Evolutionary conservation across 1,284 basidiomycete species (phyloP).

Genomic region (Phellinidium pouzarii): DNA sequence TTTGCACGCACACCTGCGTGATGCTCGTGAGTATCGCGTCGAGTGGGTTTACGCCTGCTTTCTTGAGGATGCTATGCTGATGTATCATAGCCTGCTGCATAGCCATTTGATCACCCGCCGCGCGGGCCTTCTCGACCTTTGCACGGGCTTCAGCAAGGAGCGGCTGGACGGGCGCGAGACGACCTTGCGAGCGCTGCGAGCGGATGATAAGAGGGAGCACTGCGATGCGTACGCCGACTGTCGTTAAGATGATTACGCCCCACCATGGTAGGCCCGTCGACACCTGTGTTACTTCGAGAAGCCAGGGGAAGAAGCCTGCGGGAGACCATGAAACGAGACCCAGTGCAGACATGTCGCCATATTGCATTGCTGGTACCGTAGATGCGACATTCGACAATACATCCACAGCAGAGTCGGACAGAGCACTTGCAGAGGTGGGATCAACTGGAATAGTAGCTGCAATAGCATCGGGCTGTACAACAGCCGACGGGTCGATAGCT

Average conservation of each 20-base stretch:
- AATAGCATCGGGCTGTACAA: background rate
- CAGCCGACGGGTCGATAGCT: background rate
- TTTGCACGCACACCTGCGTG: slow-evolving; percentile 72
- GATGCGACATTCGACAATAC: background rate
- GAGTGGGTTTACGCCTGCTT: slow-evolving; percentile 63
- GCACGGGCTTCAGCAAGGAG: slow-evolving; percentile 52
- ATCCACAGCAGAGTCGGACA: background rate
- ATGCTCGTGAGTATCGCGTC: slow-evolving; percentile 56
- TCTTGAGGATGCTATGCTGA: slow-evolving; percentile 58
- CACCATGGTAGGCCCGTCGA: slow-evolving; percentile 80
- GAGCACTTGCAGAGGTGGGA: background rate
- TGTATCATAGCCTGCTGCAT: slow-evolving; percentile 50
- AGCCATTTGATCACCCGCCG: slow-evolving; percentile 43
- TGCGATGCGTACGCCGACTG: slow-evolving; percentile 59
- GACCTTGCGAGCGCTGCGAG: slow-evolving; percentile 60
- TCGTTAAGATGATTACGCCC: slow-evolving; percentile 71
- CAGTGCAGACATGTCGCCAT: slow-evolving; percentile 73
- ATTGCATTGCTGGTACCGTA: slow-evolving; percentile 33
- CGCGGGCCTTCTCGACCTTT: slow-evolving; percentile 34
- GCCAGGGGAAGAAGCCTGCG: slow-evolving; percentile 47
- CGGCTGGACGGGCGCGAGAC: slow-evolving; percentile 60
- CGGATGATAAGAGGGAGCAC: slow-evolving; percentile 69
- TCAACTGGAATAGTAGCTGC: background rate
- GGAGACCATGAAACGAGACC: slow-evolving; percentile 63
- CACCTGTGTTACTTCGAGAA: slow-evolving; percentile 70